A percentile compares a stretch with the other conserved stretches of the same genome.
phyloP scores from a whole-genome alignment of 306 rosid genomes.

The Trifolium pratense region DNA sequence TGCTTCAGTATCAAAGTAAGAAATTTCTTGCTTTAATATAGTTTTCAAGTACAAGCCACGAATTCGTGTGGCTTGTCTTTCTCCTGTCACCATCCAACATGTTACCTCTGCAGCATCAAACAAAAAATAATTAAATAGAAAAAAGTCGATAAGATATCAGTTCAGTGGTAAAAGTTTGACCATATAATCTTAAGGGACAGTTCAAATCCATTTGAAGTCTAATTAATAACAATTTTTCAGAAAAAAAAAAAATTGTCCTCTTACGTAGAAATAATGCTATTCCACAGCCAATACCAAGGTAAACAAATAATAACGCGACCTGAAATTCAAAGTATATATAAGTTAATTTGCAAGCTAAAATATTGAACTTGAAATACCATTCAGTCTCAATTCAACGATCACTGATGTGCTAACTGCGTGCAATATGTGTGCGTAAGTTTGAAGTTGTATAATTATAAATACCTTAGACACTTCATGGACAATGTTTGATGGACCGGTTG shows the following conservation, averaged over 20 bases:
- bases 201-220: too few relatives aligned
- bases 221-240: neutral
- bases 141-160: neutral
- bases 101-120: slow-evolving; percentile 65
- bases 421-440: too few relatives aligned
- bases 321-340: slow-evolving; percentile 37
- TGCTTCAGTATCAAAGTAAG: slow-evolving; percentile 81
- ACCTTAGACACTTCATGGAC: slow-evolving; percentile 62
- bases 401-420: too few relatives aligned
- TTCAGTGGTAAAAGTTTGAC: too few relatives aligned
- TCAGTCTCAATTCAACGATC: too few relatives aligned
- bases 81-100: slow-evolving; percentile 90
- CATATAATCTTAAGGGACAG: too few relatives aligned
- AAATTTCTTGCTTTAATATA: slow-evolving; percentile 78
- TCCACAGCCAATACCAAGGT: slow-evolving; percentile 69
- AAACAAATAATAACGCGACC: slow-evolving; percentile 62
- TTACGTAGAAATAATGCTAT: slow-evolving; percentile 74
- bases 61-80: slow-evolving; percentile 79
- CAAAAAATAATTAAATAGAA: neutral
- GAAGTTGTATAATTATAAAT: neutral
- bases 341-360: neutral
- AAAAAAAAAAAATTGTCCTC: neutral
- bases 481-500: slow-evolving; percentile 38
- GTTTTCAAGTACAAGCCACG: slow-evolving; percentile 77
- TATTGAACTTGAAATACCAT: too few relatives aligned